A percentile compares a stretch with the other conserved stretches of the same genome.
Conservation (phyloP, 306 rosid genomes). For the Sphenostylis stenocarpa region DNA sequence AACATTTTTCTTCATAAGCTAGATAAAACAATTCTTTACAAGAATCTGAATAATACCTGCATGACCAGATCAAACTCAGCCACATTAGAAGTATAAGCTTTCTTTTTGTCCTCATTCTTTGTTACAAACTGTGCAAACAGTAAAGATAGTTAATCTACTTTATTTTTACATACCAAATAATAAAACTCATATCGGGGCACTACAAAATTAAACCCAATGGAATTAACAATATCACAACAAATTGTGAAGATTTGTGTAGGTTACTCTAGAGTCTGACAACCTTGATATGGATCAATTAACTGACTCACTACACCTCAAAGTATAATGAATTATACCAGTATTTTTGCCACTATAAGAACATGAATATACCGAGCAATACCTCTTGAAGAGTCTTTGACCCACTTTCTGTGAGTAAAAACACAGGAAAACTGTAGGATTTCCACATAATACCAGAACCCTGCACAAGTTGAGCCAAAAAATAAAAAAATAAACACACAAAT, state of each 20-base stretch:
- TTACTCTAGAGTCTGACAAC: neutral
- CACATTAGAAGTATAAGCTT: constrained; percentile 60
- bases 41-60: constrained; percentile 67
- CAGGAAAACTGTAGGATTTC: constrained; percentile 71
- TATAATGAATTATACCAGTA: neutral
- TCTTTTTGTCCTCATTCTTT: constrained; percentile 55
- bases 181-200: constrained; percentile 3
- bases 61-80: constrained; percentile 94
- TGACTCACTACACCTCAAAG: constrained; percentile 17
- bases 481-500: neutral
- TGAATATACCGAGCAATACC: constrained; percentile 50
- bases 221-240: neutral
- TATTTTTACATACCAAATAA: constrained; percentile 6
- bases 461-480: constrained; percentile 25
- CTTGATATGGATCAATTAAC: neutral
- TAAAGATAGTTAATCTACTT: constrained; percentile 32
- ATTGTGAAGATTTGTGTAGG: neutral
- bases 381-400: constrained; percentile 58
- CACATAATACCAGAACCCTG: constrained; percentile 94
- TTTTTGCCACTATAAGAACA: constrained; percentile 2
- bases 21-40: constrained; percentile 21
- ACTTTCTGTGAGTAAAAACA: constrained; percentile 68
- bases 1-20: constrained; percentile 21
- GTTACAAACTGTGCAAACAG: constrained; percentile 57
- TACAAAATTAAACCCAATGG: neutral